These are phyloP conservation scores for Rheum nobile DNA, from an alignment of 148 eudicot species.

Conservation along the genomic window DNA sequence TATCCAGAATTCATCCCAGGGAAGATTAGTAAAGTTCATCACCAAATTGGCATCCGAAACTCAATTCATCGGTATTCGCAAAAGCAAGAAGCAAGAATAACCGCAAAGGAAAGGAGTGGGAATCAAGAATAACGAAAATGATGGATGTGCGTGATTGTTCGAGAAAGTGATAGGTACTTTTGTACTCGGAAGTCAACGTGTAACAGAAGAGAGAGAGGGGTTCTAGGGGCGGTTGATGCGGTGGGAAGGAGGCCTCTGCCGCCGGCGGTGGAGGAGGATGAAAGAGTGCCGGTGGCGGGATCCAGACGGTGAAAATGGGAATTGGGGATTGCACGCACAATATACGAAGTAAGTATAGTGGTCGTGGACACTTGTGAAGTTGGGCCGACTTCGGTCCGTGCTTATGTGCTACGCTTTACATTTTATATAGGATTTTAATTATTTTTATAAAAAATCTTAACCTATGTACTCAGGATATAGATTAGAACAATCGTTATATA, in stretches of 20 bases:
- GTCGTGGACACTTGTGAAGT: not conserved
- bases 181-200: not conserved
- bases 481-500: too few relatives aligned
- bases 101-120: not conserved
- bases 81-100: not conserved
- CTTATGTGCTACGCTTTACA: slow-evolving; percentile 16
- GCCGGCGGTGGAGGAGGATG: not conserved
- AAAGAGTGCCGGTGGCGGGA: not conserved
- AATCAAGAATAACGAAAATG: not conserved
- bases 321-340: not conserved
- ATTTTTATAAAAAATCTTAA: too few relatives aligned
- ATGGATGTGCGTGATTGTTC: not conserved
- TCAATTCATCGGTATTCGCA: not conserved
- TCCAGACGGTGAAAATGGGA: not conserved
- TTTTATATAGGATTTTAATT: too few relatives aligned
- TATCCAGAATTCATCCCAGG: not conserved
- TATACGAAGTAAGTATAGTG: not conserved
- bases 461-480: too few relatives aligned
- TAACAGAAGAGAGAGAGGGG: not conserved
- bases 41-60: not conserved
- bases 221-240: not conserved
- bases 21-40: not conserved
- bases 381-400: not conserved
- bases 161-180: not conserved
- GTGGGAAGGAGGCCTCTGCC: not conserved